A percentile compares a stretch with the other conserved stretches of the same genome.
phyloP scores from a whole-genome alignment of 768 basidiomycete species.

The Lenzites betulinus region DNA sequence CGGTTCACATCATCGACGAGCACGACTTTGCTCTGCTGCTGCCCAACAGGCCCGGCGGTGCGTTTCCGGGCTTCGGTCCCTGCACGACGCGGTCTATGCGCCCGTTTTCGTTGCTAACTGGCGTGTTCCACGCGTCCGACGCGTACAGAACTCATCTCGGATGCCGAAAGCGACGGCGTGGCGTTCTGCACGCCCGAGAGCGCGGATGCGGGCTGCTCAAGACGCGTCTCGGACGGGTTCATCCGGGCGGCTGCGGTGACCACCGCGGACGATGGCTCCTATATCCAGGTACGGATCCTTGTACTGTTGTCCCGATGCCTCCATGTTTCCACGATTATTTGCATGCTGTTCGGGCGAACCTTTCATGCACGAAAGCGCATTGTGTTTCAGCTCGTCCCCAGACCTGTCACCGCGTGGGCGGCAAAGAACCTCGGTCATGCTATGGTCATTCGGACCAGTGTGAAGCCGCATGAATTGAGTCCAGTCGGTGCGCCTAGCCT shows the following conservation, averaged over 20 bases:
- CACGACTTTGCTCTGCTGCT: slow-evolving; percentile 40
- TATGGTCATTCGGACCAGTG: too few relatives aligned
- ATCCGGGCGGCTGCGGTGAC: slow-evolving; percentile 39
- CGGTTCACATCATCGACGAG: slow-evolving; percentile 36
- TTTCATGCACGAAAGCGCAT: too few relatives aligned
- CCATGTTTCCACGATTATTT: neutral
- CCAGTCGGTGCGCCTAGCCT: neutral
- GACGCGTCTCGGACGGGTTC: slow-evolving; percentile 37
- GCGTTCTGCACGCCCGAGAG: slow-evolving; percentile 38
- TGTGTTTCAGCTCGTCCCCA: too few relatives aligned
- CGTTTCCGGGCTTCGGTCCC: neutral
- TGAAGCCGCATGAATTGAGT: too few relatives aligned
- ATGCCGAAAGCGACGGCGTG: slow-evolving; percentile 40
- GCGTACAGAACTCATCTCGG: slow-evolving; percentile 40
- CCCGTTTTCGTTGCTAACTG: neutral
- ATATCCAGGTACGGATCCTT: slow-evolving; percentile 36
- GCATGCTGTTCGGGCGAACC: too few relatives aligned
- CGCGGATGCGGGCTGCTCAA: slow-evolving; percentile 30
- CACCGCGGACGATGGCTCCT: slow-evolving; percentile 39
- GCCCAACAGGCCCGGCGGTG: slow-evolving; percentile 37
- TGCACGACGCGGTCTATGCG: neutral
- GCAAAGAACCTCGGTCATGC: too few relatives aligned
- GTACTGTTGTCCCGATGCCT: neutral
- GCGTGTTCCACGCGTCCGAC: neutral
- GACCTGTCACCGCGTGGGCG: too few relatives aligned